Conservation (phyloP, 805 yeast species). For the Candida lessepsii region DNA sequence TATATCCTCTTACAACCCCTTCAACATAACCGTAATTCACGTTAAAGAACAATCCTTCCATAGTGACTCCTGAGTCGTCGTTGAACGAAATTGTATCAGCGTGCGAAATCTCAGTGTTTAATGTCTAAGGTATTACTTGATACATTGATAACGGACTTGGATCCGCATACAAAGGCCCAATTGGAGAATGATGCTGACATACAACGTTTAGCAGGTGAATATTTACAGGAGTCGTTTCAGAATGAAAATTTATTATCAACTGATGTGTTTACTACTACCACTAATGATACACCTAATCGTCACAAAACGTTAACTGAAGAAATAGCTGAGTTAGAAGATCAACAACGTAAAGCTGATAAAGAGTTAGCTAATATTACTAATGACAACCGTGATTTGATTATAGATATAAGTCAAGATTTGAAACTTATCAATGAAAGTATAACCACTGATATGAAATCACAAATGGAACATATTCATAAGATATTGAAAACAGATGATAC, state of each 20-base stretch:
- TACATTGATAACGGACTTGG: slow-evolving; percentile 28
- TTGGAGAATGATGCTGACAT: slow-evolving; percentile 21
- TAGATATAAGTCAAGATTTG: slow-evolving; percentile 38
- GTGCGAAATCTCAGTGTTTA: background rate
- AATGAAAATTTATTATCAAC: slow-evolving; percentile 49
- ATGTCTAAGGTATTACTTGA: slow-evolving; percentile 38
- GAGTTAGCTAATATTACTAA: slow-evolving; percentile 43
- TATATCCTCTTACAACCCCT: slow-evolving; percentile 92
- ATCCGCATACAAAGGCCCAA: slow-evolving; percentile 19
- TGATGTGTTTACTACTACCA: slow-evolving; percentile 41
- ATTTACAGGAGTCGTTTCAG: slow-evolving; percentile 43
- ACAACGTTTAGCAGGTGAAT: slow-evolving; percentile 22
- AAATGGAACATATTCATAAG: slow-evolving; percentile 17
- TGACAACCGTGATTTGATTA: slow-evolving; percentile 45
- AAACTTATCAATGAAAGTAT: slow-evolving; percentile 30
- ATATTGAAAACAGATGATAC: slow-evolving; percentile 6
- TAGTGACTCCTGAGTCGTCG: slow-evolving; percentile 23
- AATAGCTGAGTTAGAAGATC: slow-evolving; percentile 68
- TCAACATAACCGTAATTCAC: slow-evolving; percentile 88
- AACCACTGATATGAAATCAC: slow-evolving; percentile 15
- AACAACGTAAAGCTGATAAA: slow-evolving; percentile 48
- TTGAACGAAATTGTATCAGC: background rate
- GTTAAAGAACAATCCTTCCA: slow-evolving; percentile 95
- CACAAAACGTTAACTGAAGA: slow-evolving; percentile 56
- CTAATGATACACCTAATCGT: slow-evolving; percentile 15